Base-by-base conservation (phyloP, 1,284 basidiomycete genomes). In the Marasmius fiardii region DNA sequence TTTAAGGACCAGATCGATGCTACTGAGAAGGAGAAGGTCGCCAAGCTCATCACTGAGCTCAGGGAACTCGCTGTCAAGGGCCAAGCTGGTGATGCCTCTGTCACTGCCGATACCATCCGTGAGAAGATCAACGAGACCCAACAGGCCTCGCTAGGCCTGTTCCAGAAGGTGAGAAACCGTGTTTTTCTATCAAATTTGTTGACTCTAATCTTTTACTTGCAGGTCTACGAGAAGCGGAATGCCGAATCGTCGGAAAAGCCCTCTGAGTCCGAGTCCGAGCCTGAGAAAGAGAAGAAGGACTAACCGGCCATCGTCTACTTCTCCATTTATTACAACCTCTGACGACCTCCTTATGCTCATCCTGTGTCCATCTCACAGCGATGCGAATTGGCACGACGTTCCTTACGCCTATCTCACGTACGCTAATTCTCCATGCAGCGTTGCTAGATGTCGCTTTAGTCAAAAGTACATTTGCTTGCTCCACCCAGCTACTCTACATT, bases 1-100 rank as follows among this genome's bases (percentile, higher is more conserved):
- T 98, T 98, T 83, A 95, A 95, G 81, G 92, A 96, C 57, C 94
- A 98, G 71, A 85, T 99, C 57, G 94, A 98, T 65, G 84, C 85
- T 18, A 77, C 87, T 4, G 95, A 96, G 85, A 92, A 92, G 76
- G 93, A 93, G 73, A 98, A 95, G 82, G 94, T 98, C 63, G 78
- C 87, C 58, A 89, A 88, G 73, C 88, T 95, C 55, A 77, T 99
- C 52, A 74, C 74, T 60, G 95, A 98, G 76, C 87, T 98, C 52
- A 87, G 95, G 58, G 95, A 95, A 73, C 69, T 99, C 61, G 87
- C 94, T 24, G 80, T 82, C 66, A 96, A 97, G 83, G 95, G 93
- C 59, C 93, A 96, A 71, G 82, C 85, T 61, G 91, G 90, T 61
- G 95, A 97, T 66, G 81, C 82, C 14, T 83, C 83, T 33, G 75